phyloP scores from a whole-genome alignment of 345 rosid genomes.

The Pugionium cornutum region DNA sequence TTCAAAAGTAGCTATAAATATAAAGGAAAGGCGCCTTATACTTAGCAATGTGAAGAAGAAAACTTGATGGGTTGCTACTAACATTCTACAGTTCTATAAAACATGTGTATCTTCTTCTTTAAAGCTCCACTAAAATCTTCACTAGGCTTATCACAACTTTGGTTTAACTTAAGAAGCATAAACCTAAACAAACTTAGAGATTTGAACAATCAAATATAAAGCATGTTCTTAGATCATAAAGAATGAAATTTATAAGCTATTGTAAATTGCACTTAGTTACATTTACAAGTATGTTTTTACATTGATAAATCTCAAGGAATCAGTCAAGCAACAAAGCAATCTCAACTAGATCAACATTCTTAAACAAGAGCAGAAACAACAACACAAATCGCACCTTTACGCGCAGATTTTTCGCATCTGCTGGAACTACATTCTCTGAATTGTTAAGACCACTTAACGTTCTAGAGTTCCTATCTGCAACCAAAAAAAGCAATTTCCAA shows the following conservation, averaged over 20 bases:
- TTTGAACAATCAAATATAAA: neutral
- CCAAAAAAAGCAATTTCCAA: conserved; percentile 13
- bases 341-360: neutral
- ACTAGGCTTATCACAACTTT: too few species aligned
- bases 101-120: neutral
- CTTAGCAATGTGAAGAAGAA: too few species aligned
- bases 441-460: conserved; percentile 54
- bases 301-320: conserved; percentile 1
- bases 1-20: too few species aligned
- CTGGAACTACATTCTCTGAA: conserved; percentile 49
- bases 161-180: neutral
- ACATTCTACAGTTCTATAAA: neutral
- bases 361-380: neutral
- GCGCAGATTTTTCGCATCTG: conserved; percentile 80
- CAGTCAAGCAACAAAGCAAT: conserved; percentile 1
- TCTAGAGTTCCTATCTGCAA: conserved; percentile 69
- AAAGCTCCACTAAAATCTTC: too few species aligned
- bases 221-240: conserved; percentile 11
- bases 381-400: conserved; percentile 60
- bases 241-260: conserved; percentile 13
- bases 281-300: neutral
- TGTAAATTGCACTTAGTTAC: neutral
- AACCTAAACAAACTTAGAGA: neutral
- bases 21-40: too few species aligned
- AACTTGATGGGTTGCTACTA: too few species aligned